Evolutionary conservation across 2,329 filamentous ascomycete species (phyloP).

Genomic region (Fusarium sp.): DNA sequence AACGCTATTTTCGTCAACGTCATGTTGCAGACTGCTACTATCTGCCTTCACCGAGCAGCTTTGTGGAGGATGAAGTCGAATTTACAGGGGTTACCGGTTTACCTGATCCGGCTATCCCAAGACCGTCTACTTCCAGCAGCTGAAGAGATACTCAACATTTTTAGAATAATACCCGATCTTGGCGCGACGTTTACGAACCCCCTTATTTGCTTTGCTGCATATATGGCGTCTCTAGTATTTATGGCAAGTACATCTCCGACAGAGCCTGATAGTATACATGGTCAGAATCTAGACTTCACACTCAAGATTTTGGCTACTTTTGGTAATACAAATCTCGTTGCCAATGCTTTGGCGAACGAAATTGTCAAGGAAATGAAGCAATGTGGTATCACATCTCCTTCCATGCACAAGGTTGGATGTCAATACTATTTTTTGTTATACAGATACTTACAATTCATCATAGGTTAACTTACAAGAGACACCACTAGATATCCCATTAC

Average conservation of each 20-base stretch:
- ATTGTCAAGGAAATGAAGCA: constrained; percentile 15
- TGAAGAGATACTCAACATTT: constrained; percentile 17
- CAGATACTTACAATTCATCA: not conserved
- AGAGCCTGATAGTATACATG: not conserved
- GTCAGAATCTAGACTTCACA: constrained; percentile 7
- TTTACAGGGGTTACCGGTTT: not conserved
- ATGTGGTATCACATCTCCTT: not conserved
- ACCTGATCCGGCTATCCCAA: constrained; percentile 13
- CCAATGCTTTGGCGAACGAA: not conserved
- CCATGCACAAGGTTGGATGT: constrained; percentile 1
- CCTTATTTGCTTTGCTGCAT: constrained; percentile 18
- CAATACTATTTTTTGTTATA: rapidly evolving
- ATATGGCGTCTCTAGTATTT: constrained; percentile 14
- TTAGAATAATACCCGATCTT: constrained; percentile 16
- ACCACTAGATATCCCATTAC: constrained; percentile 1
- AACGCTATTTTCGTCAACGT: constrained; percentile 22
- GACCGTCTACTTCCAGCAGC: constrained; percentile 12
- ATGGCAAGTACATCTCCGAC: not conserved
- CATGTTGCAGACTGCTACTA: constrained; percentile 18
- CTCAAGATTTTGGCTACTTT: constrained; percentile 7
- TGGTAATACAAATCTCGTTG: not conserved
- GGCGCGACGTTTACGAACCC: constrained; percentile 2
- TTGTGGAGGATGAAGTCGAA: constrained; percentile 20
- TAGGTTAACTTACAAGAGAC: not conserved
- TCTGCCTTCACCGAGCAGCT: constrained; percentile 21